These are phyloP conservation scores for Gonium pectorale DNA, from an alignment of 139 green algal species.

Conservation along the genomic window DNA sequence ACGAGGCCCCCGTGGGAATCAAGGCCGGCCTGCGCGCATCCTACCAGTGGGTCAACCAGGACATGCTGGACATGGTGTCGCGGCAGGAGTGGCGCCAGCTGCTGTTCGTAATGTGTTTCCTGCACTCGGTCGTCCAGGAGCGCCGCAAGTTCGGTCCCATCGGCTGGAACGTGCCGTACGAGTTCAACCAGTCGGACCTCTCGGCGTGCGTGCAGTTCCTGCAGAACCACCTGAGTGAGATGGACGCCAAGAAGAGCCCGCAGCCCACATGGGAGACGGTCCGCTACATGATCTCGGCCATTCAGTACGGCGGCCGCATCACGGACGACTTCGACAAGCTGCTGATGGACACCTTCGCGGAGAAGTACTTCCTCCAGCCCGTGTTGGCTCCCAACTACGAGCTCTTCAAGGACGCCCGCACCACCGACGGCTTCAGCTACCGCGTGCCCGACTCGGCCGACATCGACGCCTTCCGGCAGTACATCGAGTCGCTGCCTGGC, in stretches of 20 bases:
- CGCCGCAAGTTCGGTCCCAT: constrained; percentile 95
- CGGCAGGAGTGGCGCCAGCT: constrained; percentile 92
- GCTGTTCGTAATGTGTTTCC: constrained; percentile 93
- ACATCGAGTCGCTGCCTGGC: constrained; percentile 87
- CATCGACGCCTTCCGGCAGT: constrained; percentile 82
- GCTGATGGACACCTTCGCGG: constrained; percentile 93
- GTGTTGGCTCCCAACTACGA: constrained; percentile 57
- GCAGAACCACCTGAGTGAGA: constrained; percentile 94
- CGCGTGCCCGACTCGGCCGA: constrained; percentile 82
- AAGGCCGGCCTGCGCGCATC: constrained; percentile 87
- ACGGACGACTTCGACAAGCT: constrained; percentile 96
- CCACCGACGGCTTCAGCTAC: constrained; percentile 72
- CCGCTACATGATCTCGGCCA: constrained; percentile 93
- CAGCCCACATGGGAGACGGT: constrained; percentile 84
- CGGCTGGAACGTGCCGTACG: constrained; percentile 97
- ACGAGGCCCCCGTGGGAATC: constrained; percentile 94
- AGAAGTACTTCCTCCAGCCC: constrained; percentile 81
- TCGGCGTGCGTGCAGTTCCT: constrained; percentile 91
- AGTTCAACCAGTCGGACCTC: constrained; percentile 95
- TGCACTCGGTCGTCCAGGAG: constrained; percentile 93
- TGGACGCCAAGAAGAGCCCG: constrained; percentile 87
- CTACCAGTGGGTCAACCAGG: constrained; percentile 92
- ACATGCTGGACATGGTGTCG: constrained; percentile 89
- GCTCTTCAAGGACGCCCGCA: constrained; percentile 79
- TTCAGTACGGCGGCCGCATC: constrained; percentile 97